Base-by-base conservation (phyloP, 805 yeast genomes). In the Saccharomycopsis sp. region DNA sequence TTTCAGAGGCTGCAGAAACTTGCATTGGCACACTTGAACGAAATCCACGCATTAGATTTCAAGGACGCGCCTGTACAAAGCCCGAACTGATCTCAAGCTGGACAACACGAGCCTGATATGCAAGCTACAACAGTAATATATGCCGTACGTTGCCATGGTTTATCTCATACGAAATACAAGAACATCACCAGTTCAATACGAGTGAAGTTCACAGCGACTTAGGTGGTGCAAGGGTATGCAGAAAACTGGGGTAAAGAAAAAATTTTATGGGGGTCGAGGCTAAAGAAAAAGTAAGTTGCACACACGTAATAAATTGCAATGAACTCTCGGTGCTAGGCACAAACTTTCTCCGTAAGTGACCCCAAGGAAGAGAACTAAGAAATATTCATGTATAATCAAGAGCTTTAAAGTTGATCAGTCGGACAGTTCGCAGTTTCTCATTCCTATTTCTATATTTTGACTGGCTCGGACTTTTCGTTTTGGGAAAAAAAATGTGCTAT, bases 391-490 rank as follows among this genome's bases (percentile, higher is more conserved):
- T 7, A 29, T n/a, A n/a, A n/a, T n/a, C n/a, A n/a, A n/a, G n/a
- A n/a, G n/a, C n/a, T n/a, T n/a, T n/a, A n/a, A n/a, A n/a, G n/a
- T n/a, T n/a, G n/a, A n/a, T n/a, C n/a, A n/a, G n/a, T n/a, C n/a
- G n/a, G n/a, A 29, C 37, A 29, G 12, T 12, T 29, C 12, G 37
- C 37, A 29, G 37, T 7, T 7, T 29, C 12, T 29, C 37, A 12
- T 29, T 29, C 37, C 37, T 29, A 7, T 29, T 29, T 29, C 12
- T 29, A 7, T 7, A 7, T 29, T 29, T 29, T 29, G 37, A 29
- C 37, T 29, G 37, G 9, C 48, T 44, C 48, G 48, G 48, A 44
- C 20, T 44, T 44, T 44, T 44, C 48, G 48, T 44, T 44, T 44
- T 44, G 21, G 48, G 48, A 44, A 44, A 29, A 29, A 29, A 29